Evolutionary conservation across 2,329 filamentous ascomycete species (phyloP).

Genomic region (Cercospora sojina): DNA sequence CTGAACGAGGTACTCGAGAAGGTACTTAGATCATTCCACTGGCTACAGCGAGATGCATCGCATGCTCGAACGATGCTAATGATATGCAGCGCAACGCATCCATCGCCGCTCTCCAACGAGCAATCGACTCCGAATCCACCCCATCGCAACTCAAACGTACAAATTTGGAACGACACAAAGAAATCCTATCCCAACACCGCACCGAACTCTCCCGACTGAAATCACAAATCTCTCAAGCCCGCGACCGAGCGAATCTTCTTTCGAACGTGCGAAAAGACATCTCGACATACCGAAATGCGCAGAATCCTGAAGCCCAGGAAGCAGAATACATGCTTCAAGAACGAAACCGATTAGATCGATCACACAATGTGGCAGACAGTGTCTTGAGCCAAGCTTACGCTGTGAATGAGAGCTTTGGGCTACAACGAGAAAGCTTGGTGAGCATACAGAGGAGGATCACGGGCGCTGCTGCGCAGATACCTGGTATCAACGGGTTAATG

Average conservation of each 20-base stretch:
- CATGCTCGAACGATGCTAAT: constrained; percentile 1
- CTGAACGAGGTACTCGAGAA: constrained; percentile 81
- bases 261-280: constrained; percentile 91
- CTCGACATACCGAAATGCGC: constrained; percentile 70
- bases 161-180: constrained; percentile 86
- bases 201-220: constrained; percentile 77
- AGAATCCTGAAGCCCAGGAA: constrained; percentile 77
- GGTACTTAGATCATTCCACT: constrained; percentile 45
- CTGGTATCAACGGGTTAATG: constrained; percentile 89
- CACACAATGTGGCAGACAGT: constrained; percentile 82
- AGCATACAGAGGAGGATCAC: constrained; percentile 91
- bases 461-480: constrained; percentile 83
- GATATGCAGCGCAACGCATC: constrained; percentile 69
- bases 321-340: constrained; percentile 98
- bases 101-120: constrained; percentile 76
- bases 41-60: background rate
- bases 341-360: constrained; percentile 79
- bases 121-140: constrained; percentile 90
- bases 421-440: constrained; percentile 83
- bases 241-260: constrained; percentile 85
- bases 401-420: constrained; percentile 84
- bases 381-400: constrained; percentile 95
- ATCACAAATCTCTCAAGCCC: constrained; percentile 69
- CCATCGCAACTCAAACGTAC: constrained; percentile 96
- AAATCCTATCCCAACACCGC: constrained; percentile 83